Evolutionary conservation across 2,329 filamentous ascomycete species (phyloP).

Genomic region (Alternaria gaisen): DNA sequence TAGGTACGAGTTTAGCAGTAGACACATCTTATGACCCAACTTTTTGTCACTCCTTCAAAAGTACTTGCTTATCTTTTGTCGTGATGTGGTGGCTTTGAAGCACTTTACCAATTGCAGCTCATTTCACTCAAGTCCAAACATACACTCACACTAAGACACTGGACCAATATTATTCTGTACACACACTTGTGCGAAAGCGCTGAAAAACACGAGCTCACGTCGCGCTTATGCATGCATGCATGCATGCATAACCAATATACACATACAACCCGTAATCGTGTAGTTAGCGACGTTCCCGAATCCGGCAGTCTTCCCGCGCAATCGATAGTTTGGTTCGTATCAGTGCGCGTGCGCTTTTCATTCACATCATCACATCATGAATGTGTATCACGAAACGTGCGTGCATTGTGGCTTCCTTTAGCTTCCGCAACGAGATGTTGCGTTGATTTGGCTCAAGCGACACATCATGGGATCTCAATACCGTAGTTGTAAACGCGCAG

Average conservation of each 20-base stretch:
- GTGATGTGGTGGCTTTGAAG: background rate
- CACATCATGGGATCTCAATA: background rate
- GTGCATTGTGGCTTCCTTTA: background rate
- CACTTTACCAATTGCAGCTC: background rate
- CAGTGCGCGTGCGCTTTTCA: background rate
- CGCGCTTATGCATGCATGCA: constrained; percentile 10
- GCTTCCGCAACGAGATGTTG: background rate
- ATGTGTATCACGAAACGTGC: background rate
- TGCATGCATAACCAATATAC: constrained; percentile 1
- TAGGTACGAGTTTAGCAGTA: constrained; percentile 58
- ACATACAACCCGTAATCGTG: constrained; percentile 11
- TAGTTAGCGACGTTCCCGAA: background rate
- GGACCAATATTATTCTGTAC: background rate
- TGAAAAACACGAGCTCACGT: background rate
- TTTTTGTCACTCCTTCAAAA: constrained; percentile 7
- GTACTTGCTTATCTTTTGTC: background rate
- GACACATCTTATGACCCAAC: constrained; percentile 65
- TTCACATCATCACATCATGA: background rate
- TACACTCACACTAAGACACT: background rate
- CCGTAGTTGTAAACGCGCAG: background rate
- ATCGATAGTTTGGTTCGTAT: constrained; percentile 20
- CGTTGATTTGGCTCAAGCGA: background rate
- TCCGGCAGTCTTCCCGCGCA: constrained; percentile 8
- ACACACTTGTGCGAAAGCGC: background rate
- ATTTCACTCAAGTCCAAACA: background rate